Conservation (phyloP, 2,329 filamentous ascomycete species). For the Aspergillus uvarum region DNA sequence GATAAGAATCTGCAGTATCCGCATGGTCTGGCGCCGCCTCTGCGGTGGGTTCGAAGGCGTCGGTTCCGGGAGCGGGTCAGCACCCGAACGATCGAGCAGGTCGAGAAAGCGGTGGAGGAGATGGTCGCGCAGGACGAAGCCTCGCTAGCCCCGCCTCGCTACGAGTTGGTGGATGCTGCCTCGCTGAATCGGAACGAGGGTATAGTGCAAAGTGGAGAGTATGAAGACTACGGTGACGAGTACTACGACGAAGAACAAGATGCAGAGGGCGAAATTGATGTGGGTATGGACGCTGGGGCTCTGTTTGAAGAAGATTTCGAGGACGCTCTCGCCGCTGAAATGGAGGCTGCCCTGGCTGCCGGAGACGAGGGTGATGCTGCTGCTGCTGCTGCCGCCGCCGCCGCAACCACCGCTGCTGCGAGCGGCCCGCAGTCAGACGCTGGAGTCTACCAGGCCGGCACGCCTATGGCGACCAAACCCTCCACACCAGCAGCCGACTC, state of each 20-base stretch:
- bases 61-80: constrained; percentile 81
- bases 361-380: constrained; percentile 36
- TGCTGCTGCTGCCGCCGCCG: constrained; percentile 24
- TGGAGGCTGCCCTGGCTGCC: constrained; percentile 45
- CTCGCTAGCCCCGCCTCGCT: constrained; percentile 57
- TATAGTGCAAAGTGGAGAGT: constrained; percentile 46
- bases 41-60: constrained; percentile 79
- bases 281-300: constrained; percentile 39
- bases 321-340: constrained; percentile 44
- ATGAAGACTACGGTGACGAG: constrained; percentile 47
- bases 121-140: constrained; percentile 69
- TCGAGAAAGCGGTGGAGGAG: constrained; percentile 75
- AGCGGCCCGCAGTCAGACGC: constrained; percentile 13
- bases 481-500: constrained; percentile 38
- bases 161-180: constrained; percentile 62
- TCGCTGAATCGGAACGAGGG: constrained; percentile 46
- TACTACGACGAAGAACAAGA: constrained; percentile 50
- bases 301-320: constrained; percentile 40
- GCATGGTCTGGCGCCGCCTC: constrained; percentile 82
- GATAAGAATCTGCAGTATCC: constrained; percentile 70
- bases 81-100: constrained; percentile 79
- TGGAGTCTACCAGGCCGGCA: constrained; percentile 30
- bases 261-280: constrained; percentile 50
- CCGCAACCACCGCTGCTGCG: constrained; percentile 23
- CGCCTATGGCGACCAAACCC: constrained; percentile 34